Evolutionary conservation across 495 filamentous ascomycete species (phyloP).

Genomic region (Penicillium bovifimosum): DNA sequence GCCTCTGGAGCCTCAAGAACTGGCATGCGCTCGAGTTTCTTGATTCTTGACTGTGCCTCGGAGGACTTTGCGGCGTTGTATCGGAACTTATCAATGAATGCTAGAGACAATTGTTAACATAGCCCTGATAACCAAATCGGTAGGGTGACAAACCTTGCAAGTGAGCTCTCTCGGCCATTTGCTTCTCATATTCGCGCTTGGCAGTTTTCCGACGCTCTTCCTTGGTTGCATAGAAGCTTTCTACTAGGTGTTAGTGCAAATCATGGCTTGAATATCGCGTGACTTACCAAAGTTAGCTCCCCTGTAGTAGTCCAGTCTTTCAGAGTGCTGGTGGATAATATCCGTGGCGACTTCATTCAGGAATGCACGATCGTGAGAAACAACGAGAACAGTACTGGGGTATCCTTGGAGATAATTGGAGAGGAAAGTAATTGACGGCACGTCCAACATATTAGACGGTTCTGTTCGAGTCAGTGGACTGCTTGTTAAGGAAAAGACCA

Average conservation of each 20-base stretch:
- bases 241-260: constrained; percentile 33
- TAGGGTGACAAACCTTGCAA: constrained; percentile 49
- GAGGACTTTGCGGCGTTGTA: constrained; percentile 99
- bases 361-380: constrained; percentile 98
- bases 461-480: constrained; percentile 46
- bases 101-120: constrained; percentile 35
- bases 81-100: constrained; percentile 99
- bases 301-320: constrained; percentile 97
- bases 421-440: constrained; percentile 98
- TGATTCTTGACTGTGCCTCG: constrained; percentile 96
- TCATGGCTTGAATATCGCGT: neutral
- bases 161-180: constrained; percentile 89
- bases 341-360: constrained; percentile 99
- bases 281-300: constrained; percentile 77
- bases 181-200: constrained; percentile 97
- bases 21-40: constrained; percentile 97
- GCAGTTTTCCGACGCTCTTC: constrained; percentile 96
- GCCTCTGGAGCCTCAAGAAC: constrained; percentile 83
- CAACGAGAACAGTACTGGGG: constrained; percentile 90
- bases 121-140: neutral
- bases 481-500: neutral
- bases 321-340: constrained; percentile 97
- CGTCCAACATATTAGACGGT: constrained; percentile 99
- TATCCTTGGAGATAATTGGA: constrained; percentile 93
- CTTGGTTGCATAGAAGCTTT: constrained; percentile 95